Base-by-base conservation (phyloP, 75 land plant genomes). In the Chamaecyparis obtusa region DNA sequence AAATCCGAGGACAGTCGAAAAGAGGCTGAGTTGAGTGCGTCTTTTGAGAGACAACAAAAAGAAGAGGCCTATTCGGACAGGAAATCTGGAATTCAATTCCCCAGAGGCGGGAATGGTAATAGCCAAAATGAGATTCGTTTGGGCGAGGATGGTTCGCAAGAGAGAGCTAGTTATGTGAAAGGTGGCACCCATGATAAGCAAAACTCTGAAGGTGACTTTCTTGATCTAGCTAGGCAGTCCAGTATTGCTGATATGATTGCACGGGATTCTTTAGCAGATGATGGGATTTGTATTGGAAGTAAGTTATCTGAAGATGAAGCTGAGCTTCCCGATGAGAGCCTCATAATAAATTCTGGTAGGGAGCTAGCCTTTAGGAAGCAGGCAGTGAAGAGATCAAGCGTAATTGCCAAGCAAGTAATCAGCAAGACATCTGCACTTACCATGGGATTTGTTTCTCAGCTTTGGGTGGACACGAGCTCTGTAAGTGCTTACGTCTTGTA, bases 391-490 rank as follows among this genome's bases (percentile, higher is more conserved):
- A 92, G 96, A 71, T 95, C 97, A 56, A 94, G 85, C 35, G 27
- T 96, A 55, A 36, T 96, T 9, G 97, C 97, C n/a, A 96, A 96
- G 91, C 97, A 95, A 88, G 95, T 95, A 1, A 96, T 96, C 83
- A 92, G 96, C 87, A 88, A 91, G 55, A 84, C 86, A n/a, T 90
- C 95, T 51, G 97, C 96, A 32, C 74, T 85, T 4, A 89, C 90
- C 87, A 80, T 96, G 87, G 97, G 97, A 4, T 96, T 96, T 77
- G 92, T 92, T 10, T 93, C 97, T 16, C 95, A 96, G 88, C 91
- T 96, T 48, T 96, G 97, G 96, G 94, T 96, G 35, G 91, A 94
- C 67, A 88, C 92, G 6, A 84, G 30, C 67, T 87, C 90, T 85
- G 97, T 96, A 86, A 92, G 92, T 83, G 21, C 43, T 49, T 11